These are phyloP conservation scores for Licmophora abbreviata DNA, from an alignment of 108 stramenopile species.

Conservation along the genomic window DNA sequence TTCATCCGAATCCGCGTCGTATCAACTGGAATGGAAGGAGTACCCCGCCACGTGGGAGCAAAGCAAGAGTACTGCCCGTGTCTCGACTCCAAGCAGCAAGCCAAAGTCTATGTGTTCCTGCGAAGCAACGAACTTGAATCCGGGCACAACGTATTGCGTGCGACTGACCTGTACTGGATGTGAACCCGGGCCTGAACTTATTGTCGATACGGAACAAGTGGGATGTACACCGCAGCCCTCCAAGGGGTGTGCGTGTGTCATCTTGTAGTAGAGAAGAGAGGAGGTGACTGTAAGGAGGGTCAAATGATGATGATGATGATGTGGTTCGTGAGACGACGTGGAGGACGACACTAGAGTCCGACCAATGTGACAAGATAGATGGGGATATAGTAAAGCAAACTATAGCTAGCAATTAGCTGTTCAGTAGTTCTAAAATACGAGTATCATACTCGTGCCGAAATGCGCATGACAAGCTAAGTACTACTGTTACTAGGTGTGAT, in stretches of 20 bases:
- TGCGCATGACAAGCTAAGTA: too few species aligned
- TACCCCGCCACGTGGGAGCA: slow-evolving; percentile 1
- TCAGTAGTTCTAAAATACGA: too few species aligned
- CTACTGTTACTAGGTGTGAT: neutral
- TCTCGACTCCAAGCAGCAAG: slow-evolving; percentile 9
- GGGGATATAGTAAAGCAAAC: too few species aligned
- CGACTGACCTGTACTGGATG: slow-evolving; percentile 20
- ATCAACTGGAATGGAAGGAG: slow-evolving; percentile 34
- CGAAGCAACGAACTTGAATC: slow-evolving; percentile 25
- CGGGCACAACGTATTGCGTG: slow-evolving; percentile 46
- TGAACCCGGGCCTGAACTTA: slow-evolving; percentile 32
- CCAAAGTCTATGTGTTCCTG: slow-evolving; percentile 14
- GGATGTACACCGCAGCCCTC: slow-evolving; percentile 52
- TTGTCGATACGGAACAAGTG: slow-evolving; percentile 57
- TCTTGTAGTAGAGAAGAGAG: too few species aligned
- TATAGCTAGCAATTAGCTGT: too few species aligned
- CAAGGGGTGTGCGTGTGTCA: too few species aligned
- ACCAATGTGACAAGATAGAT: too few species aligned
- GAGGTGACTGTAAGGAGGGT: too few species aligned
- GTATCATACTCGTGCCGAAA: too few species aligned
- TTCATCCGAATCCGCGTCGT: slow-evolving; percentile 3
- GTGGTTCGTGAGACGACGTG: too few species aligned
- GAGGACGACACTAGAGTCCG: too few species aligned
- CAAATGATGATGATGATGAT: too few species aligned
- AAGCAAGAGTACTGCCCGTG: slow-evolving; percentile 10